Conservation (phyloP, 306 rosid genomes). For the Cucurbita moschata region DNA sequence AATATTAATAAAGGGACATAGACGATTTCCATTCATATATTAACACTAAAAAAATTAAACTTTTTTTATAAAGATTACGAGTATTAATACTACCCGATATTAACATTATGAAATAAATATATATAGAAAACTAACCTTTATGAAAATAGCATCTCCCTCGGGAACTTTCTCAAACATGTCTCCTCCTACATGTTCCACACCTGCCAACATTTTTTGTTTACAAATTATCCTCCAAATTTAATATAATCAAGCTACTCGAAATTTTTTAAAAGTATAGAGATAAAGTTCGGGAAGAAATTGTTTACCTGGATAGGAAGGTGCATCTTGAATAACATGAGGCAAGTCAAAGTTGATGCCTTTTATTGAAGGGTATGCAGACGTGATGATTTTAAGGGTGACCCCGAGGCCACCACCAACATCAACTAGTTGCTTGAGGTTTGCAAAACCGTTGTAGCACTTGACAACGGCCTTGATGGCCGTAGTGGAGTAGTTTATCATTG, state of each 20-base stretch:
- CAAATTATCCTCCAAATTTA: neutral
- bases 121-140: neutral
- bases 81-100: too few species aligned
- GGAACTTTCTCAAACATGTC: neutral
- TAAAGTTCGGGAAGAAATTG: neutral
- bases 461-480: constrained; percentile 23
- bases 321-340: constrained; percentile 34
- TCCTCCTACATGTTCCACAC: neutral
- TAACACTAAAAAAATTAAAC: too few species aligned
- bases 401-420: constrained; percentile 13
- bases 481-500: constrained; percentile 31
- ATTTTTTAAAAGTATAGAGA: neutral
- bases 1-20: too few species aligned
- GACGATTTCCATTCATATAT: too few species aligned
- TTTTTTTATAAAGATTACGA: too few species aligned
- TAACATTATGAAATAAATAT: too few species aligned
- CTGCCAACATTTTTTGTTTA: neutral
- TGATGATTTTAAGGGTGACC: constrained; percentile 24
- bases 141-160: neutral
- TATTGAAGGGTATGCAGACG: constrained; percentile 33
- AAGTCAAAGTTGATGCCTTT: constrained; percentile 29
- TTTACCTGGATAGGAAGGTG: constrained; percentile 35
- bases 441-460: constrained; percentile 31
- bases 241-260: neutral
- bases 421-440: constrained; percentile 21